Evolutionary conservation across 2,329 filamentous ascomycete genomes (phyloP), one percentile per base, ranked within the genome.

Genomic region (Alternaria sp.): DNA sequence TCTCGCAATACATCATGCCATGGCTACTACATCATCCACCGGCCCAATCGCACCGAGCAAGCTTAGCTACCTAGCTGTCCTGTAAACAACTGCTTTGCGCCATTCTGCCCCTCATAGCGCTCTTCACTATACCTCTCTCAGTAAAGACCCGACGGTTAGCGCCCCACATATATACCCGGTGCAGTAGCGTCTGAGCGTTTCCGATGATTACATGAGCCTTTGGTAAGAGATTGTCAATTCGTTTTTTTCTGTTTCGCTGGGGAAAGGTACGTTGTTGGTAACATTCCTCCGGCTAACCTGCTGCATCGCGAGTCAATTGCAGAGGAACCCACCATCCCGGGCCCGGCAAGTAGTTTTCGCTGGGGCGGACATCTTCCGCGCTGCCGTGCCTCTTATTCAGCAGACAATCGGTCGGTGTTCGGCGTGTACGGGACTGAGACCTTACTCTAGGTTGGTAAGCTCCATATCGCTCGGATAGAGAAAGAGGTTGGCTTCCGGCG

Each of bases 181-280:
- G 55, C 55, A 59, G 55, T 62, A 62, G 62, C 62, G 59, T 62
- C 55, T 57, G 8, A 15, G 25, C 50, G 40, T 53, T 62, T 36
- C 15, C 21, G 25, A 32, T 21, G 59, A 62, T 58, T 62, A 62
- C 54, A 53, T 64, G 62, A 61, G 44, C 19, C 28, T 61, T 62
- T 55, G 45, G 46, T 62, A 58, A 59, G 59, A 30, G 43, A 54
- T 63, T 63, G 53, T 21, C 12, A 46, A 46, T 46, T 21, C 12
- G 44, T 15, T 46, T 46, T 46, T 46, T 45, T 45, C 19, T 44
- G 15, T 19, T 21, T 21, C 17, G 17, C 43, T 8, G 6, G 43
- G 43, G 43, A 45, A 45, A 10, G 17, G 15, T 40, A 40, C n/a
- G 36, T 40, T 40, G 15, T n/a, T 40, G 36, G 36, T 11, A 40